These are phyloP conservation scores for Tetradesmus lagerheimii DNA, from an alignment of 139 green algal species.

Conservation along the genomic window DNA sequence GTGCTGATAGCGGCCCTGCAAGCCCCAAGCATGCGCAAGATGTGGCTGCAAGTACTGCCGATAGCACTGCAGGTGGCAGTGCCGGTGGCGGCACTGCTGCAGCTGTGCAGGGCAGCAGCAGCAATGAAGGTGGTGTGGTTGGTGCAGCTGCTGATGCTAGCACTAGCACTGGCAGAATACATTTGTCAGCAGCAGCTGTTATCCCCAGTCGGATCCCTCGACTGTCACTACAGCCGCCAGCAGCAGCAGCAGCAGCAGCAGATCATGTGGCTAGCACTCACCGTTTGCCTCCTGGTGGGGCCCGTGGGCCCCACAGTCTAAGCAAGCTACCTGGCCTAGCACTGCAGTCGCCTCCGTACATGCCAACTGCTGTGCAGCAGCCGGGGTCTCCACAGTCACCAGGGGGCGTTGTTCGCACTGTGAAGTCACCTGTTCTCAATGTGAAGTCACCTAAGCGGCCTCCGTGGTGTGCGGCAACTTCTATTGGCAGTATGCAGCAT, in stretches of 20 bases:
- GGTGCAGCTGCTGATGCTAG: not conserved
- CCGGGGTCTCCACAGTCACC: not conserved
- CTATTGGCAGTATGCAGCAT: not conserved
- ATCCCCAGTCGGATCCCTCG: not conserved
- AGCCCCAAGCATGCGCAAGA: conserved; percentile 3
- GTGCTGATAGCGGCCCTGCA: not conserved
- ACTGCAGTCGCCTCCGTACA: not conserved
- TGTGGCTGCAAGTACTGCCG: not conserved
- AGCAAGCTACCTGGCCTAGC: not conserved
- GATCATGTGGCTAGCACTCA: not conserved
- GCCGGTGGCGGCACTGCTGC: not conserved
- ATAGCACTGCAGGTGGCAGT: not conserved
- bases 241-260: not conserved
- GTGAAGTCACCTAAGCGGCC: not conserved
- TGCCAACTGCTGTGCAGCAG: no score
- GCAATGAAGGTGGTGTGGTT: not conserved
- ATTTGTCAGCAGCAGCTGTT: not conserved
- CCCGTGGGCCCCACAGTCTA: no score
- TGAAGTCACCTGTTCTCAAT: not conserved
- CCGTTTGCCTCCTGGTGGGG: not conserved
- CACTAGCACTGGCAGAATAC: not conserved
- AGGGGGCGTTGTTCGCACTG: not conserved
- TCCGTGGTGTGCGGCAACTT: not conserved
- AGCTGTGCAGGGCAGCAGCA: not conserved
- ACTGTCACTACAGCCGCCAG: not conserved